Base-by-base conservation (phyloP, 2,329 filamentous ascomycete genomes). In the Didymellaceae sp. region DNA sequence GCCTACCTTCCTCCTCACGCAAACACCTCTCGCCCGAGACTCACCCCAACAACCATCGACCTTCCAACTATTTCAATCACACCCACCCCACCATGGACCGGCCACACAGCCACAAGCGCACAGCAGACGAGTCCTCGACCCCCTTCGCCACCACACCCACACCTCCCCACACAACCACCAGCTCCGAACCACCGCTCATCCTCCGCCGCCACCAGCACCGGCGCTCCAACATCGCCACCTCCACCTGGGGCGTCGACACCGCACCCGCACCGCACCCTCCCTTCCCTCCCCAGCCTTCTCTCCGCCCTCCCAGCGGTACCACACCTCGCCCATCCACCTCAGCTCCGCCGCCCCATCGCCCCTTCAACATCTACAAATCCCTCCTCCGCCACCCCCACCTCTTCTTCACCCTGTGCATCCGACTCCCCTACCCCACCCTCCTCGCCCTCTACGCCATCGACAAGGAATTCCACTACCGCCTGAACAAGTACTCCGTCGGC, bases 401-500 rank as follows among this genome's bases (percentile, higher is more conserved):
- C 45, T 70, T 72, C 57, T 70, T 72, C 46, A 63, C 64, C 18
- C 65, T 75, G 45, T 59, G 60, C 6, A 56, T 66, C 5, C 60
- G 60, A 7, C 58, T 74, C 1, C 54, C 59, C 0, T 60, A 63
- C n/a, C 5, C 45, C 0, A 35, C 55, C 5, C 52, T 74, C 17
- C 39, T 67, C 33, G 41, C 63, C 33, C 64, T 75, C 22, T 74
- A 74, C 58, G 61, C 67, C 51, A 72, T 74, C 55, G 69, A 71
- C 58, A 75, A 75, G 25, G 65, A 70, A 33, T 74, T 75, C 48
- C 71, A 75, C 60, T 72, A 65, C 53, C 62, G 67, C 31, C 52
- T 73, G 38, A 70, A 69, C 42, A 78, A 86, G 58, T 80, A 86
- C 66, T 80, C 80, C 7, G 82, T 82, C 28, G 81, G 57, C 0